phyloP scores from a whole-genome alignment of 306 rosid genomes.

The Inga leiocalycina region DNA sequence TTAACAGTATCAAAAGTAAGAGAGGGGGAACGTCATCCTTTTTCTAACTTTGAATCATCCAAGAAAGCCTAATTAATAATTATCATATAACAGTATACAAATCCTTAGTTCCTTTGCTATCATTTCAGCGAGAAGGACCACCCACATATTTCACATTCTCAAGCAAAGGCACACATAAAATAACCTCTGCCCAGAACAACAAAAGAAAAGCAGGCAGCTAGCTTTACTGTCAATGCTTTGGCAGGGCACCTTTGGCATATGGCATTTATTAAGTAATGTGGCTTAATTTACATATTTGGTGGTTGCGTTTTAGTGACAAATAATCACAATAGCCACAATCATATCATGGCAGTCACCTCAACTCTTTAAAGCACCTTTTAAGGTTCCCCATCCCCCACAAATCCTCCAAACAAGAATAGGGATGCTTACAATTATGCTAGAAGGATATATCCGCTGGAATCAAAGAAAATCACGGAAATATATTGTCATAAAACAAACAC shows the following conservation, averaged over 20 bases:
- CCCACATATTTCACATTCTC: not conserved
- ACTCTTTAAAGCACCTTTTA: slow-evolving; percentile 1
- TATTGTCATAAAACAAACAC: not conserved
- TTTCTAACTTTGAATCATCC: not conserved
- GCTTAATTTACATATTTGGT: not conserved
- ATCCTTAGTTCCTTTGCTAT: not conserved
- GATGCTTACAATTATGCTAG: not conserved
- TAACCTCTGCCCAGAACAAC: not conserved
- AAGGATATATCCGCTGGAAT: not conserved
- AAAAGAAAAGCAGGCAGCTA: not conserved
- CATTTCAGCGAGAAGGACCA: not conserved
- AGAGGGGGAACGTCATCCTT: not conserved
- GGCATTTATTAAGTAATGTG: not conserved
- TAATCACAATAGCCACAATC: not conserved
- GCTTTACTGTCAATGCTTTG: not conserved
- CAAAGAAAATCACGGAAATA: not conserved
- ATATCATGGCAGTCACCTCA: not conserved
- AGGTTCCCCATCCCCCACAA: not conserved
- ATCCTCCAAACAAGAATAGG: not conserved
- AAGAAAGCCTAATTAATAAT: not conserved
- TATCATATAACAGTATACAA: not conserved
- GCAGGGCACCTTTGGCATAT: not conserved
- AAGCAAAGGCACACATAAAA: not conserved
- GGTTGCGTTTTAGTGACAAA: not conserved
- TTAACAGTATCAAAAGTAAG: not conserved